Evolutionary conservation across 2,329 filamentous ascomycete species (phyloP).

Genomic region (Verticillium dahliae): DNA sequence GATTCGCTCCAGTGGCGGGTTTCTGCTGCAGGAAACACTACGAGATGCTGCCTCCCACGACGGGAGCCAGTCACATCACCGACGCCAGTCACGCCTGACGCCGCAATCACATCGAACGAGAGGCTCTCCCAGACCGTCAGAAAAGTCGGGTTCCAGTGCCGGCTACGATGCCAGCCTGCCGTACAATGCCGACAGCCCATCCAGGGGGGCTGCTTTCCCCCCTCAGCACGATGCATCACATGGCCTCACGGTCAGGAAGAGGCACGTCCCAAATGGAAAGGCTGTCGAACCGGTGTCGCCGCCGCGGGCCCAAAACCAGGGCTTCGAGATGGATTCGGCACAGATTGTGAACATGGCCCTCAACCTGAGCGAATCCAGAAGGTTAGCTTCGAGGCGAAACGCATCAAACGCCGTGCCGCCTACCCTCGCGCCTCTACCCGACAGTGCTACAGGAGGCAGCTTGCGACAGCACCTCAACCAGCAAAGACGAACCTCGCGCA

Average conservation of each 20-base stretch:
- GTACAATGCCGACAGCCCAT: conserved; percentile 1
- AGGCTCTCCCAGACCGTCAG: conserved; percentile 5
- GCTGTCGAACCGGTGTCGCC: conserved; percentile 8
- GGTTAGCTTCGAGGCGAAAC: conserved; percentile 54
- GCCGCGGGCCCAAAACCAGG: conserved; percentile 14
- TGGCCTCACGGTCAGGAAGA: conserved; percentile 8
- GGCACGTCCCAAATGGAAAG: conserved; percentile 14
- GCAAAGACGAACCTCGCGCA: conserved; percentile 57
- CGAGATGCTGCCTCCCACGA: conserved; percentile 19
- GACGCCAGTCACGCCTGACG: conserved; percentile 16
- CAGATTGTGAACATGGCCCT: conserved; percentile 92
- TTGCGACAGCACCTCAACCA: conserved; percentile 66
- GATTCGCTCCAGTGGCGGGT: conserved; percentile 40
- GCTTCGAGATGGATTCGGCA: conserved; percentile 67
- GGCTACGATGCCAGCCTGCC: conserved; percentile 5
- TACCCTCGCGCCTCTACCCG: conserved; percentile 43
- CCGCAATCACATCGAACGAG: conserved; percentile 4
- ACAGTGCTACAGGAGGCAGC: conserved; percentile 46
- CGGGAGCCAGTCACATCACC: conserved; percentile 22
- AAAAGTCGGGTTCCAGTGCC: conserved; percentile 5
- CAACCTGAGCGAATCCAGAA: conserved; percentile 75
- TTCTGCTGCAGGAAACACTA: conserved; percentile 41
- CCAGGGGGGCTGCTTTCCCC: conserved; percentile 1
- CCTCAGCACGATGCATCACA: conserved; percentile 5
- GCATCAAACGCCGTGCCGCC: conserved; percentile 45